Evolutionary conservation across 2,329 filamentous ascomycete genomes (phyloP), one percentile per base, ranked within the genome.

Genomic region (Cordyceps farinosa): DNA sequence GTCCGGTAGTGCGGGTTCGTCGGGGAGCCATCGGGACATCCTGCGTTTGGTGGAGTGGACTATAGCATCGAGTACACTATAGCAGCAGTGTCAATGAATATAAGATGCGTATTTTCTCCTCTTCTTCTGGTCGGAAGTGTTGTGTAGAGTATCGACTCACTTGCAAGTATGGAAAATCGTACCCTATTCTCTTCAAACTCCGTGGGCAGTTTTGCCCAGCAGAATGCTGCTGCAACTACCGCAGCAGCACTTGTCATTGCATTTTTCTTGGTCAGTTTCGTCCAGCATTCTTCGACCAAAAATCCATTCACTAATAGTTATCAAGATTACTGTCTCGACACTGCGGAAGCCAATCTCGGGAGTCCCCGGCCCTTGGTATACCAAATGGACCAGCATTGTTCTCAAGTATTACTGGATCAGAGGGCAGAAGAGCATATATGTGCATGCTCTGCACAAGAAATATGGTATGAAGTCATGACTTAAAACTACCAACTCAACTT

Each of bases 351-450:
- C 62, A 30, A 59, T 53, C 3, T 58, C 62, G 17, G 36, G 42
- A 8, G 32, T 63, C 8, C 62, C 62, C 9, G 62, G 62, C 2
- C 62, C 62, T 2, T 63, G 62, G 62, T 40, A 63, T 17, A 36
- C 62, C 2, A 29, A 11, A 27, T 63, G 54, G 54, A 63, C 47
- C 4, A n/a, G 62, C 27, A 22, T 53, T 10, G 30, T 44, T 10
- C 55, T 59, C 55, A 52, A 27, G 34, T 63, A 63, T 29, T 30
- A 63, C 50, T 63, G 62, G 62, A n/a, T 63, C 13, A 36, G 38
- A 29, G 62, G 62, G 10, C 17, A 45, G 11, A 50, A 36, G 15
- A 38, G 3, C 22, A 13, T 30, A 7, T 63, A 59, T 11, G 55
- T 63, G n/a, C 47, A 63, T 22, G 8, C 29, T 5, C 15, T 63